These are phyloP conservation scores for Melaleuca alternifolia DNA, from an alignment of 345 rosid genomes.

Conservation along the genomic window DNA sequence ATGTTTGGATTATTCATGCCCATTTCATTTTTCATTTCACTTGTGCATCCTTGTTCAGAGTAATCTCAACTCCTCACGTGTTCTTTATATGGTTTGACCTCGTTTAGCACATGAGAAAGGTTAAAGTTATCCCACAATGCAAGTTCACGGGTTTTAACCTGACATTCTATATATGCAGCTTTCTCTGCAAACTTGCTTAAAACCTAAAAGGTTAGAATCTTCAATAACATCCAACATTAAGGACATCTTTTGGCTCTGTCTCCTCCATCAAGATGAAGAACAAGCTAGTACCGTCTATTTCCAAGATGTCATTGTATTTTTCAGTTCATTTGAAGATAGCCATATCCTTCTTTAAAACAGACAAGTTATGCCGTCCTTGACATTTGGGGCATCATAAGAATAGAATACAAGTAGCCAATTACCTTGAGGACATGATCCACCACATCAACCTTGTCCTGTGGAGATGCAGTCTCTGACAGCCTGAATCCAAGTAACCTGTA, in stretches of 20 bases:
- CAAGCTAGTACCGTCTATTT: not conserved
- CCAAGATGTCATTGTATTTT: not conserved
- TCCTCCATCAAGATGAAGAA: not conserved
- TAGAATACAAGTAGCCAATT: not conserved
- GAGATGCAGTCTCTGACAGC: slow-evolving; percentile 44
- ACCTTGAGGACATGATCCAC: slow-evolving; percentile 63
- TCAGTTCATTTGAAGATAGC: not conserved
- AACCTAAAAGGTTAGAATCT: not conserved
- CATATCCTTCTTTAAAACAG: not conserved
- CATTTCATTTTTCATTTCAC: not conserved
- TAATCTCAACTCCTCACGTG: not conserved
- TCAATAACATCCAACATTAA: not conserved
- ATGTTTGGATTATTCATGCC: not conserved
- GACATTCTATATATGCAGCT: not conserved
- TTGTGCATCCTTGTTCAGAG: not conserved
- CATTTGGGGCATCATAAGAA: not conserved
- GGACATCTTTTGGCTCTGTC: not conserved
- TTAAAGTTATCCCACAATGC: not conserved
- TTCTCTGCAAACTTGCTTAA: not conserved
- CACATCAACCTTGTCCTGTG: slow-evolving; percentile 20
- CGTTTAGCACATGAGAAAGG: not conserved
- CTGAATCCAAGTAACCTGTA: slow-evolving; percentile 81
- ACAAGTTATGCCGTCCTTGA: not conserved
- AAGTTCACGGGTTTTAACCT: not conserved
- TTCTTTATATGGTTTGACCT: not conserved